Percentiles rank a stretch among this genome's conserved stretches.
phyloP scores from a whole-genome alignment of 2,329 filamentous ascomycete species.

The Penicillium concentricum region DNA sequence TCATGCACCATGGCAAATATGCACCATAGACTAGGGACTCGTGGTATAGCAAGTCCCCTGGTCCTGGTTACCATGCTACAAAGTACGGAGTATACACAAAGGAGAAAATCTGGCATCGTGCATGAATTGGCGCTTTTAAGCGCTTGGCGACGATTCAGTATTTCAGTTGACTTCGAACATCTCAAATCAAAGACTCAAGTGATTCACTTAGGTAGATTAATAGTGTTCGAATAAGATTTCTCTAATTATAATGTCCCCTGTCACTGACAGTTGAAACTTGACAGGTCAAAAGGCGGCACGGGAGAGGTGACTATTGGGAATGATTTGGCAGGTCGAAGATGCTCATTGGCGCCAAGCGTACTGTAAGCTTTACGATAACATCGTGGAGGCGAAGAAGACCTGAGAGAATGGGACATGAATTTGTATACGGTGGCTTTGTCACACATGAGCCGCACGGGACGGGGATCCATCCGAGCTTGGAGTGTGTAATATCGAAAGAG shows the following conservation, averaged over 20 bases:
- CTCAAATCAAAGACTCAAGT: neutral
- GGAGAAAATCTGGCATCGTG: constrained; percentile 14
- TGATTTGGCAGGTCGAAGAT: constrained; percentile 2
- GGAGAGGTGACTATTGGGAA: constrained; percentile 22
- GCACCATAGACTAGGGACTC: neutral
- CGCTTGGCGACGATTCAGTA: constrained; percentile 5
- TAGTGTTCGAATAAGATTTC: neutral
- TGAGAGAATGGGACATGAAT: neutral
- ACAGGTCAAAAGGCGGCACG: constrained; percentile 18
- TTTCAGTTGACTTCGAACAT: neutral
- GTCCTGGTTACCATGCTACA: neutral
- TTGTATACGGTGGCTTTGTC: constrained; percentile 7
- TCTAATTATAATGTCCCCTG: neutral
- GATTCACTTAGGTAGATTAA: neutral
- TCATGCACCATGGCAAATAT: neutral
- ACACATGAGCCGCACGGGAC: constrained; percentile 13
- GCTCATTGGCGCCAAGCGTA: constrained; percentile 10
- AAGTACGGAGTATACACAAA: neutral
- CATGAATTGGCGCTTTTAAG: constrained; percentile 22
- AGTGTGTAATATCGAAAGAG: neutral
- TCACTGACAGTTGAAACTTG: constrained; percentile 18
- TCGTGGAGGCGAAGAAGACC: constrained; percentile 2
- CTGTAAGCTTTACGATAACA: neutral
- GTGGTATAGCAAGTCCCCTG: neutral
- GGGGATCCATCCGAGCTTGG: neutral